These are phyloP conservation scores for Pyrus hybrid DNA, from an alignment of 331 rosid species.

Conservation along the genomic window DNA sequence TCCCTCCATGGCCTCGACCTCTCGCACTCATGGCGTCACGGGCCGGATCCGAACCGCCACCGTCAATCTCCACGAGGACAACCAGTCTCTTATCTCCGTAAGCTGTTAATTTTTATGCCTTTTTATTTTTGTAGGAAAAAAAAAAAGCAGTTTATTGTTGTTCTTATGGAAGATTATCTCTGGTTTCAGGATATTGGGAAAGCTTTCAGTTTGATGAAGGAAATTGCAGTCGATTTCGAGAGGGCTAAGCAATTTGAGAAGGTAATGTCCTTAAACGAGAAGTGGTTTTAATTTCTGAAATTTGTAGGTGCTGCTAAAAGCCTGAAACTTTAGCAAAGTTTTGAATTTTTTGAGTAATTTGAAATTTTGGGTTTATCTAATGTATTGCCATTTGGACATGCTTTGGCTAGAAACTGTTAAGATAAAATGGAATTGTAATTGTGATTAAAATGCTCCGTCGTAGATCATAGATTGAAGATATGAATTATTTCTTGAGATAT, in stretches of 20 bases:
- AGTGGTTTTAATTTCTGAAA: not conserved
- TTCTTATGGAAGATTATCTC: not conserved
- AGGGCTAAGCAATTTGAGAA: slow-evolving; percentile 39
- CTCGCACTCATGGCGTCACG: slow-evolving; percentile 28
- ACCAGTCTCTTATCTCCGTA: slow-evolving; percentile 59
- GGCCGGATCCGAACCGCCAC: slow-evolving; percentile 43
- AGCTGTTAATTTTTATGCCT: not conserved
- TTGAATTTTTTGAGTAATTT: not conserved
- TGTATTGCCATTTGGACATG: not conserved
- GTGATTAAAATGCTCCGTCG: not conserved
- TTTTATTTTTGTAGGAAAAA: not conserved
- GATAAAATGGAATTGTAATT: not conserved
- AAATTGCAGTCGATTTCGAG: slow-evolving; percentile 74
- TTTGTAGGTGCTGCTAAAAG: not conserved
- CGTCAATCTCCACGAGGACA: slow-evolving; percentile 40
- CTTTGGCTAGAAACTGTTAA: not conserved
- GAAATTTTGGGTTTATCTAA: not conserved
- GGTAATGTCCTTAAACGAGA: slow-evolving; percentile 24
- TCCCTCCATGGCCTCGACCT: slow-evolving; percentile 56
- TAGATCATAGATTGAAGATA: not conserved
- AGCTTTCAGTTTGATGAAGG: slow-evolving; percentile 50
- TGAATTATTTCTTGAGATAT: not conserved
- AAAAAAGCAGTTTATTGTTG: not conserved
- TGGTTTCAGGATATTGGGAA: slow-evolving; percentile 57
- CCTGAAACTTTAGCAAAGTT: not conserved